These are phyloP conservation scores for Globisporangium polare DNA, from an alignment of 352 stramenopile genomes.

Conservation along the genomic window DNA sequence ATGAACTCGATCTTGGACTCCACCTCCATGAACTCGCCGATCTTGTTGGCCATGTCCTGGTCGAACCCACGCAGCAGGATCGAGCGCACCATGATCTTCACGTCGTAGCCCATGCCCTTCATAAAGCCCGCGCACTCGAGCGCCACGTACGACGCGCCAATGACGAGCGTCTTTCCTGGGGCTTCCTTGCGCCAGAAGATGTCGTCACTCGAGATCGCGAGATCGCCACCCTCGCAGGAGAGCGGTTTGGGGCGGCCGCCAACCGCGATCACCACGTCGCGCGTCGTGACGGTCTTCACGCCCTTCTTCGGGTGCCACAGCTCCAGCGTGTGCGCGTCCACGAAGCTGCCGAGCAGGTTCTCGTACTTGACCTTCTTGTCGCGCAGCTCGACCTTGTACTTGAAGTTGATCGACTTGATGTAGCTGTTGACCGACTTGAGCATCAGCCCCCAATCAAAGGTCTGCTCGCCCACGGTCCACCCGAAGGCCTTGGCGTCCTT, in stretches of 20 bases:
- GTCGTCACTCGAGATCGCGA: conserved; percentile 91
- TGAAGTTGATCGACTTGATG: conserved; percentile 98
- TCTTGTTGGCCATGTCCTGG: conserved; percentile 93
- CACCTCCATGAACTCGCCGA: conserved; percentile 92
- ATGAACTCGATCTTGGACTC: conserved; percentile 92
- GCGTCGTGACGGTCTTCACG: conserved; percentile 89
- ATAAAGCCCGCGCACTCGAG: conserved; percentile 98
- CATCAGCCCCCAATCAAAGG: conserved; percentile 91
- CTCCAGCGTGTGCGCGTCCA: conserved; percentile 93
- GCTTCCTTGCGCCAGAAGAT: conserved; percentile 83
- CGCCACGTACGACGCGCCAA: conserved; percentile 97
- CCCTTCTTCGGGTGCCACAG: conserved; percentile 86
- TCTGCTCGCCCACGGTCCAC: conserved; percentile 53
- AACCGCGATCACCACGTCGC: conserved; percentile 93
- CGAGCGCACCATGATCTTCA: conserved; percentile 96
- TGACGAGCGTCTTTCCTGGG: conserved; percentile 95
- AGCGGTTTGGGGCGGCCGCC: conserved; percentile 90
- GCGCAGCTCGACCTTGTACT: conserved; percentile 95
- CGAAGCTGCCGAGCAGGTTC: conserved; percentile 92
- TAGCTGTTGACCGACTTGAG: conserved; percentile 95
- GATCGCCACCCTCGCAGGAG: conserved; percentile 88
- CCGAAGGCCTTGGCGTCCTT: conserved; percentile 88
- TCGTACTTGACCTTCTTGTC: conserved; percentile 95
- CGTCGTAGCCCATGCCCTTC: conserved; percentile 93
- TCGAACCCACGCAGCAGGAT: conserved; percentile 98